A percentile compares a stretch with the other conserved stretches of the same genome.
These are phyloP conservation scores for Hypoxylon sp. DNA, from an alignment of 2,329 filamentous ascomycete genomes.

Conservation along the genomic window DNA sequence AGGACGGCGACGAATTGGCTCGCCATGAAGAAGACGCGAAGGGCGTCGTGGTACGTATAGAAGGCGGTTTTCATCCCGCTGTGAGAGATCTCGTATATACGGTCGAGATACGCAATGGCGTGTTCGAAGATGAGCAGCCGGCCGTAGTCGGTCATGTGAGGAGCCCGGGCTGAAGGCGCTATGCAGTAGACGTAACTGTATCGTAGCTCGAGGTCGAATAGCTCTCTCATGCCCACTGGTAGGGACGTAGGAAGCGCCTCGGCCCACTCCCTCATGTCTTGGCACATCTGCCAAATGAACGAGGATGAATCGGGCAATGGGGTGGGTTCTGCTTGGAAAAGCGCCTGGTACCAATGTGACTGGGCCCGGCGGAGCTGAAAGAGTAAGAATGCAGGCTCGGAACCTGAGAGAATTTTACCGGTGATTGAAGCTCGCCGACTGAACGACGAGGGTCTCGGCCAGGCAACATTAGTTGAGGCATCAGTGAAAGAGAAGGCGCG, in stretches of 20 bases:
- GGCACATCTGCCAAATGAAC: slow-evolving; percentile 82
- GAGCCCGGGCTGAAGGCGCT: slow-evolving; percentile 81
- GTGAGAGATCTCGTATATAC: slow-evolving; percentile 76
- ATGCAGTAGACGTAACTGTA: slow-evolving; percentile 94
- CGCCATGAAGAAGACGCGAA: slow-evolving; percentile 83
- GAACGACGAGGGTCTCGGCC: slow-evolving; percentile 69
- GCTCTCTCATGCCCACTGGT: slow-evolving; percentile 74
- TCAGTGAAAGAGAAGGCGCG: slow-evolving; percentile 95
- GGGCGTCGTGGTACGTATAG: slow-evolving; percentile 88
- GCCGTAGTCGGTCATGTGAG: slow-evolving; percentile 79
- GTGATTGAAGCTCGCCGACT: slow-evolving; percentile 59
- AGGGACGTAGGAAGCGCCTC: slow-evolving; percentile 78
- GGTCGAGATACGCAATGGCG: slow-evolving; percentile 82
- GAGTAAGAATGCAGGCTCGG: slow-evolving; percentile 80
- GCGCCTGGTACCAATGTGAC: slow-evolving; percentile 88
- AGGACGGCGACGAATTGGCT: slow-evolving; percentile 73
- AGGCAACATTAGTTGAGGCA: slow-evolving; percentile 84
- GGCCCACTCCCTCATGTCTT: slow-evolving; percentile 84
- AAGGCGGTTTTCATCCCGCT: slow-evolving; percentile 72
- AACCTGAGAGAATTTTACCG: slow-evolving; percentile 63
- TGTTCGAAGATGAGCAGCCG: slow-evolving; percentile 89
- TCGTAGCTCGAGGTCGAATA: slow-evolving; percentile 88
- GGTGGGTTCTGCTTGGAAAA: slow-evolving; percentile 82
- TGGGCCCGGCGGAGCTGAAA: slow-evolving; percentile 88
- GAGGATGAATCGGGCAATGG: slow-evolving; percentile 76